Conservation (phyloP, 345 rosid species). For the Salix purpurea region DNA sequence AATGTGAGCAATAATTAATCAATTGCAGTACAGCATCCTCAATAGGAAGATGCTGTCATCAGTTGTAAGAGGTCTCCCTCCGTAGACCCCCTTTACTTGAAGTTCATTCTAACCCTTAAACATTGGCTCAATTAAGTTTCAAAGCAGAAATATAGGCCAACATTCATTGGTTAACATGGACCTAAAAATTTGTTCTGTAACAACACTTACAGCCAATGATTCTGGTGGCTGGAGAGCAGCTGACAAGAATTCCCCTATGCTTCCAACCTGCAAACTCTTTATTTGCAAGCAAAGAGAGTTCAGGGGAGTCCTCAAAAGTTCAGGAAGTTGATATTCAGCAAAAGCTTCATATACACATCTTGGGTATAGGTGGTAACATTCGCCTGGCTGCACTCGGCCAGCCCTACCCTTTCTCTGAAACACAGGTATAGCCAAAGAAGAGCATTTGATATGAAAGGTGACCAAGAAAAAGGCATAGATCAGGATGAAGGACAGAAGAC, state of each 20-base stretch:
- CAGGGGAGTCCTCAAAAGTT: constrained; percentile 94
- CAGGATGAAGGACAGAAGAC: constrained; percentile 1
- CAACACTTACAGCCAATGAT: constrained; percentile 73
- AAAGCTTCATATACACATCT: constrained; percentile 89
- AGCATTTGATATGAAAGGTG: not conserved
- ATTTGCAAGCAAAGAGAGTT: constrained; percentile 99
- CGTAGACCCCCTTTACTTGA: not conserved
- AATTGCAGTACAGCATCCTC: not conserved
- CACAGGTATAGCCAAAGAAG: constrained; percentile 5
- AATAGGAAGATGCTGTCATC: not conserved
- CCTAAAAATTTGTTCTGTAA: not conserved
- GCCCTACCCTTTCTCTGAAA: constrained; percentile 94
- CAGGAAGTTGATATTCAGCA: constrained; percentile 96
- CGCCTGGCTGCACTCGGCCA: constrained; percentile 94
- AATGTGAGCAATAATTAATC: not conserved
- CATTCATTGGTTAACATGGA: not conserved
- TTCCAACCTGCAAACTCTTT: constrained; percentile 83
- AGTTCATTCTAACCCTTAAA: not conserved
- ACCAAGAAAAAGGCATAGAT: constrained; percentile 4
- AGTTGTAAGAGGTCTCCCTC: not conserved
- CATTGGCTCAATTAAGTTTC: not conserved
- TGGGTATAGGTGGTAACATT: constrained; percentile 92
- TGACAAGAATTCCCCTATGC: constrained; percentile 88
- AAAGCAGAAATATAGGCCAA: not conserved
- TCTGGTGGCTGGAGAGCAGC: constrained; percentile 95